A percentile compares a stretch with the other conserved stretches of the same genome.
phyloP scores from a whole-genome alignment of 2,329 filamentous ascomycete genomes.

The Cytospora paraplurivora region DNA sequence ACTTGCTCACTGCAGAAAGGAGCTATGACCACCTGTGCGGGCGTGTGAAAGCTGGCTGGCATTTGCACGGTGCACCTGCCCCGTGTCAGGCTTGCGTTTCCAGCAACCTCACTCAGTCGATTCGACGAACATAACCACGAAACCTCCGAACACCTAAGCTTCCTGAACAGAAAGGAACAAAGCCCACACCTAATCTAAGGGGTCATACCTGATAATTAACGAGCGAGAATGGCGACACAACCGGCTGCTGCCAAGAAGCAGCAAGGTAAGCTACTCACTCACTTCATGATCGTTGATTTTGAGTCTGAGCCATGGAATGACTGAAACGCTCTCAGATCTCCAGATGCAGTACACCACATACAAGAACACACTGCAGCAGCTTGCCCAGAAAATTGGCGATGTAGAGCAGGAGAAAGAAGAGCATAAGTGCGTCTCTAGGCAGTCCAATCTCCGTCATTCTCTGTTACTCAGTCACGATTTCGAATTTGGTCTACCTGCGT shows the following conservation, averaged over 20 bases:
- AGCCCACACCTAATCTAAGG: neutral
- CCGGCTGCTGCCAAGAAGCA: constrained; percentile 68
- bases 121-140: neutral
- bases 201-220: constrained; percentile 12
- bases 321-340: constrained; percentile 60
- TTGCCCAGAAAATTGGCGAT: constrained; percentile 95
- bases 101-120: constrained; percentile 2
- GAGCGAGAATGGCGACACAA: constrained; percentile 51
- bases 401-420: constrained; percentile 97
- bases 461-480: neutral
- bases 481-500: neutral
- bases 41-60: neutral
- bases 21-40: constrained; percentile 26
- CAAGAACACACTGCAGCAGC: constrained; percentile 79
- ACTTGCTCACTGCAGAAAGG: neutral
- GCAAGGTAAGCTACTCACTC: constrained; percentile 58
- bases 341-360: constrained; percentile 79
- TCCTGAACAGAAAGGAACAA: neutral
- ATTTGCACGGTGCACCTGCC: neutral
- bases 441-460: constrained; percentile 20
- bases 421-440: constrained; percentile 76
- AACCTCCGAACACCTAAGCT: too few species aligned
- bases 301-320: neutral
- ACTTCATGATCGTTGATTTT: neutral
- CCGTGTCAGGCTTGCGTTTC: neutral